Evolutionary conservation across 2,329 filamentous ascomycete genomes (phyloP), one percentile per base, ranked within the genome.

Genomic region (Grosmannia huntii): DNA sequence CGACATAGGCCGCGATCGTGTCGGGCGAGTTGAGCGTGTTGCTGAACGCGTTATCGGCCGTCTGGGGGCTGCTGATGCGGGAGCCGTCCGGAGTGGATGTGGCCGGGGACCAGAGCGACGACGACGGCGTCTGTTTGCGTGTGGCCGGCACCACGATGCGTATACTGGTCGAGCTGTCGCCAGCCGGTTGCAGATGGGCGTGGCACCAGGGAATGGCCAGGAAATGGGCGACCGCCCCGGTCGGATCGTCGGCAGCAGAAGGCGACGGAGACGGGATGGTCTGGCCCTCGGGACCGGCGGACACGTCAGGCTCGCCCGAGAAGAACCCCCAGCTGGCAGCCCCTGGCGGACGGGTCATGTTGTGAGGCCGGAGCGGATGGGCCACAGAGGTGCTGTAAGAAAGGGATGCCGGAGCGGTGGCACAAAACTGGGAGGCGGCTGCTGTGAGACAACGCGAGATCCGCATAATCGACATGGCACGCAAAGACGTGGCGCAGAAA

Each of bases 1-100:
- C 68, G 11, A 80, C 63, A 62, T 74, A 75, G 4, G 66, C 67
- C 2, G 70, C 64, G 56, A 86, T 75, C 4, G 80, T 81, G 25
- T 72, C 69, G 1, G 68, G 62, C 1, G 76, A 75, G 56, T 76
- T 74, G 53, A 85, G 71, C 0, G 79, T 82, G 44, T 74, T 71
- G 3, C 76, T 74, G 64, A 81, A 62, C 1, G 56, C 53, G 23
- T 60, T 62, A 60, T 61, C 59, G 12, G 56, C 36, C 16, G 50
- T 49, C 14, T 33, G 19, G 27, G 36, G 38, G 44, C 31, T 50
- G 59, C 52, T 61, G 10, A 28, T n/a, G 36, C 33, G 38, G 38
- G 25, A 50, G 49, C 56, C 56, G 52, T 57, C 52, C 21, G 46
- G 25, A n/a, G 28, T 16, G 25, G 7, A 9, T 5, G 54, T 33